A percentile compares a stretch with the other conserved stretches of the same genome.
Evolutionary conservation across 1,284 basidiomycete genomes (phyloP).

Genomic region (Sporisorium graminicola): DNA sequence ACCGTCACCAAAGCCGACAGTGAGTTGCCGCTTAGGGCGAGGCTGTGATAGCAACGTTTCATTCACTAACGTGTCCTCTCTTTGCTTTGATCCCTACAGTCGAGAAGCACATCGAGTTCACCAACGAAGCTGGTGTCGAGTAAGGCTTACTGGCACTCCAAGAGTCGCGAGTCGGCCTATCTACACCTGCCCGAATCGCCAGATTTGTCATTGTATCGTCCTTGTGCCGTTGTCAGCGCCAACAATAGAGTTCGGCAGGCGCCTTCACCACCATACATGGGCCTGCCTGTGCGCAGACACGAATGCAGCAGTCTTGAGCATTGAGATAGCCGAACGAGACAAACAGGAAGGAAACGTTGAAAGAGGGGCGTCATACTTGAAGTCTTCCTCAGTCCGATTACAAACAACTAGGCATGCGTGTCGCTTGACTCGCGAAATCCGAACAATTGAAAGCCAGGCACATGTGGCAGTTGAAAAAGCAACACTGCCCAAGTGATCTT

Average conservation of each 20-base stretch:
- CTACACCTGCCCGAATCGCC: too few relatives aligned
- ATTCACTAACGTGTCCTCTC: neutral
- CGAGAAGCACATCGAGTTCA: constrained; percentile 90
- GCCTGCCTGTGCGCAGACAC: neutral
- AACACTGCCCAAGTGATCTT: constrained; percentile 9
- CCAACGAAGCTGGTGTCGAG: constrained; percentile 77
- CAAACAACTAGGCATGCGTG: neutral
- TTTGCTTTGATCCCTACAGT: constrained; percentile 7
- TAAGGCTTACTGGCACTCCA: constrained; percentile 16
- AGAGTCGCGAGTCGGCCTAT: neutral
- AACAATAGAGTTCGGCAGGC: neutral
- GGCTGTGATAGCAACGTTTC: neutral
- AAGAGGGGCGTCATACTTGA: neutral
- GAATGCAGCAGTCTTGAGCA: neutral
- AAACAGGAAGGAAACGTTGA: too few relatives aligned
- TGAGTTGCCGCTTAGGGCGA: neutral
- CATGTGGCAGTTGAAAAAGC: constrained; percentile 12
- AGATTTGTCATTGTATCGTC: neutral
- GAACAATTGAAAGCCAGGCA: constrained; percentile 1
- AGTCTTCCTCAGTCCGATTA: neutral
- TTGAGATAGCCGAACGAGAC: neutral
- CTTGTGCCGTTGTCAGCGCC: neutral
- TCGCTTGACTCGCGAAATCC: constrained; percentile 20
- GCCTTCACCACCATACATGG: neutral
- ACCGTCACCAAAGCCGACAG: constrained; percentile 90